A percentile compares a stretch with the other conserved stretches of the same genome.
Conservation (phyloP, 2,329 filamentous ascomycete genomes). For the Chalaropsis thielavioides region DNA sequence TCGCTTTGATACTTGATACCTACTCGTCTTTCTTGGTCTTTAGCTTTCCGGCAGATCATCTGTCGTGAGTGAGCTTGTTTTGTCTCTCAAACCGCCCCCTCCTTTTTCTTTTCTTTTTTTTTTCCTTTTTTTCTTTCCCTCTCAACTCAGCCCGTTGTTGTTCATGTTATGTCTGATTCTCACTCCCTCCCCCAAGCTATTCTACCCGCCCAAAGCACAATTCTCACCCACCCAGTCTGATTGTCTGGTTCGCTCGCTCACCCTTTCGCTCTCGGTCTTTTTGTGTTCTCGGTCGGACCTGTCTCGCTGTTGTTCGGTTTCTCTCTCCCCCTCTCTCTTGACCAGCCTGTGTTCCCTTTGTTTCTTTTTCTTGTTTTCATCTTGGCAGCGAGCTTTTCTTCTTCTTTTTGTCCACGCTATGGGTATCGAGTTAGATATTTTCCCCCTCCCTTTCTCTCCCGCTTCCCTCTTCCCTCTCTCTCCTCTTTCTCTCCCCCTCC, state of each 20-base stretch:
- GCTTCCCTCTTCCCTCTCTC: neutral
- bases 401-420: neutral
- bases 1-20: too few species aligned
- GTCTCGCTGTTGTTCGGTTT: neutral
- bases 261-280: too few species aligned
- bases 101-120: too few species aligned
- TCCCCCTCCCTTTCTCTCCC: neutral
- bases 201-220: too few species aligned
- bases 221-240: neutral
- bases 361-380: conserved; percentile 7
- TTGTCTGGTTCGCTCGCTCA: neutral
- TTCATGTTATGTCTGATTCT: too few species aligned
- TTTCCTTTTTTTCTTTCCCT: too few species aligned
- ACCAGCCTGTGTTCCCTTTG: conserved; percentile 7
- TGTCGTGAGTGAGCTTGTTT: too few species aligned
- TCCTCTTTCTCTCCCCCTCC: neutral
- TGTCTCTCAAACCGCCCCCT: too few species aligned
- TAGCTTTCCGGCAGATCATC: too few species aligned
- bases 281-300: neutral
- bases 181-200: too few species aligned
- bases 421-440: neutral
- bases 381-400: neutral
- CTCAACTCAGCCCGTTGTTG: too few species aligned
- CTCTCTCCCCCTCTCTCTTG: neutral
- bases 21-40: too few species aligned